Conservation (phyloP, 805 yeast species). For the Metschnikowia corniflorae region DNA sequence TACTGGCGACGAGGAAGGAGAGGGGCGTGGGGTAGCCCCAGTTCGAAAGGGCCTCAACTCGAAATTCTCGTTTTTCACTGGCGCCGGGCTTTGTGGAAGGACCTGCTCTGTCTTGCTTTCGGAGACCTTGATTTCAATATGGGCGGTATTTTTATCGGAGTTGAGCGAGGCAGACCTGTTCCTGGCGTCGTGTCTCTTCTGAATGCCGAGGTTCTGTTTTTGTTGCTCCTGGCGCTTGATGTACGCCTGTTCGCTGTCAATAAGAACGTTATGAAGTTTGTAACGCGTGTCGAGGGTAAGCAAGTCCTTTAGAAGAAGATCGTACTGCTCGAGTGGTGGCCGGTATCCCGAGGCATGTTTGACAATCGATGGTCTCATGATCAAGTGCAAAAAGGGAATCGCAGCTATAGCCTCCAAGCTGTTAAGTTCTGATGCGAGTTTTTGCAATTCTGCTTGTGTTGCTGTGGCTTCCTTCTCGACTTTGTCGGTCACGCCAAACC, state of each 20-base stretch:
- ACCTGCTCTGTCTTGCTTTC: background rate
- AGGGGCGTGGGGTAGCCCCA: slow-evolving; percentile 36
- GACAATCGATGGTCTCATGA: slow-evolving; percentile 38
- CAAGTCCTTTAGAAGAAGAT: slow-evolving; percentile 26
- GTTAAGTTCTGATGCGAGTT: slow-evolving; percentile 21
- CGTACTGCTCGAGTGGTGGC: slow-evolving; percentile 34
- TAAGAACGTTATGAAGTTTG: slow-evolving; percentile 6
- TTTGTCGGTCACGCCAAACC: slow-evolving; percentile 27
- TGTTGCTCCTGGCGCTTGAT: slow-evolving; percentile 30
- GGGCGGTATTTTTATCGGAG: background rate
- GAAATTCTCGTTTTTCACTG: slow-evolving; percentile 26
- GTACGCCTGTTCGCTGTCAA: slow-evolving; percentile 11
- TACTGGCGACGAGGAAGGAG: slow-evolving; percentile 38
- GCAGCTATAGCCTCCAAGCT: slow-evolving; percentile 36
- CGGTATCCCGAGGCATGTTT: slow-evolving; percentile 37
- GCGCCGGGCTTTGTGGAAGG: slow-evolving; percentile 2
- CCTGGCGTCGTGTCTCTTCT: slow-evolving; percentile 13
- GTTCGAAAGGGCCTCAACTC: slow-evolving; percentile 42
- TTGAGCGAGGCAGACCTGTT: slow-evolving; percentile 3
- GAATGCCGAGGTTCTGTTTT: slow-evolving; percentile 22
- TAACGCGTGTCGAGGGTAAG: slow-evolving; percentile 23
- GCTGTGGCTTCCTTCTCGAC: no score
- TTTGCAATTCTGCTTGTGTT: slow-evolving; percentile 4
- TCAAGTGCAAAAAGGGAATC: slow-evolving; percentile 39
- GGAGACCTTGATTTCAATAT: background rate